These are phyloP conservation scores for Arthrobotrys pseudoclavata DNA, from an alignment of 2,329 filamentous ascomycete genomes.

Conservation along the genomic window DNA sequence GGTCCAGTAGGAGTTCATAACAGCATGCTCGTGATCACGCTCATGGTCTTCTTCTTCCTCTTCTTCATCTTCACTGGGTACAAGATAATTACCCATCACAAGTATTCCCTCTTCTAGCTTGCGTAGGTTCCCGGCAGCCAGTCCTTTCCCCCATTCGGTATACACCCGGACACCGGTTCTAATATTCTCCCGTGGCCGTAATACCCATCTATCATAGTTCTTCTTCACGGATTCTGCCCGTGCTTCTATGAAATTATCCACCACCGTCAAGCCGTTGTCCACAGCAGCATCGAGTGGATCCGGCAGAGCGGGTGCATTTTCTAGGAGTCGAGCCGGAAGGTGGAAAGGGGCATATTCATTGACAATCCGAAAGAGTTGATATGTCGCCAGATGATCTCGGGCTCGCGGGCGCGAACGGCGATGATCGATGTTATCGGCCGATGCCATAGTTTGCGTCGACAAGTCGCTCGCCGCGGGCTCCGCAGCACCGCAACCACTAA, in stretches of 20 bases:
- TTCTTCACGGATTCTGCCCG: conserved; percentile 38
- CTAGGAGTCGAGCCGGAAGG: conserved; percentile 37
- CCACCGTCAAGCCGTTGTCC: conserved; percentile 41
- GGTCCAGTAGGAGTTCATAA: conserved; percentile 54
- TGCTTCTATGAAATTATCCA: conserved; percentile 45
- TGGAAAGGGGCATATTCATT: conserved; percentile 53
- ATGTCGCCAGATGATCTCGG: conserved; percentile 43
- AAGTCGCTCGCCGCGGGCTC: conserved; percentile 27
- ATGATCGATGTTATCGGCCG: conserved; percentile 35
- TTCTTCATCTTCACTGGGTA: conserved; percentile 43
- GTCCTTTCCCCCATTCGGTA: conserved; percentile 49
- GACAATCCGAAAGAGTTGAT: conserved; percentile 48
- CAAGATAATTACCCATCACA: conserved; percentile 44
- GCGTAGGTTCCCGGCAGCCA: conserved; percentile 43
- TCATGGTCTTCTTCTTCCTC: conserved; percentile 44
- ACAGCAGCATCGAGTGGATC: conserved; percentile 49
- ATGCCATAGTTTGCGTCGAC: conserved; percentile 28
- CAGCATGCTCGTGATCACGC: conserved; percentile 45
- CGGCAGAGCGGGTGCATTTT: conserved; percentile 43
- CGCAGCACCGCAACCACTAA: background rate
- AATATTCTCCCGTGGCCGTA: conserved; percentile 47
- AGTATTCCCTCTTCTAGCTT: conserved; percentile 51
- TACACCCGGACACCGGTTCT: conserved; percentile 53
- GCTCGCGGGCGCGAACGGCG: conserved; percentile 50
- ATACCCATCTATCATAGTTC: conserved; percentile 52